These are phyloP conservation scores for Irpex sp. DNA, from an alignment of 1,284 basidiomycete genomes.

Conservation along the genomic window DNA sequence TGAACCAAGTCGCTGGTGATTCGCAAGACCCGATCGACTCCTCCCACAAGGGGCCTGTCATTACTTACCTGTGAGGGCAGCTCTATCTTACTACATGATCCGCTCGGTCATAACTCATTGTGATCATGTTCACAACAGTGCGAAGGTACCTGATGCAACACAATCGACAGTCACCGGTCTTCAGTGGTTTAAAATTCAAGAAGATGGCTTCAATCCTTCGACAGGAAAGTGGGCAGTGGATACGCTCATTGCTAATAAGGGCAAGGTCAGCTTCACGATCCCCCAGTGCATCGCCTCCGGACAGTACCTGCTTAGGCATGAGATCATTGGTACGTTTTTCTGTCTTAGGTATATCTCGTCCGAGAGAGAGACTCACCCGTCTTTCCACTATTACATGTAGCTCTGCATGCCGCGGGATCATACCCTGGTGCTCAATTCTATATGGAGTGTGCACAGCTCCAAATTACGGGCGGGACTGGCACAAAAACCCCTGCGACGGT, in stretches of 20 bases:
- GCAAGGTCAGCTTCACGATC: conserved; percentile 60
- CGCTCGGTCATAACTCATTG: neutral
- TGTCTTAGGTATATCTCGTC: no score
- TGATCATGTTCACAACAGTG: conserved; percentile 35
- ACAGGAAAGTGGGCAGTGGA: conserved; percentile 55
- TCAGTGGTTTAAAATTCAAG: conserved; percentile 61
- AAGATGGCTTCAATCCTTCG: conserved; percentile 48
- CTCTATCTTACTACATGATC: neutral
- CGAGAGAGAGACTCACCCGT: no score
- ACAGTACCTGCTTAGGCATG: conserved; percentile 60
- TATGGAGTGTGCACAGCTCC: conserved; percentile 60
- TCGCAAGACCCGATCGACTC: conserved; percentile 59
- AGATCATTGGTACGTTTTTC: conserved; percentile 55
- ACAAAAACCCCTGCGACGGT: conserved; percentile 51
- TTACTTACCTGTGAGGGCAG: conserved; percentile 58
- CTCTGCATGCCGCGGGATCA: conserved; percentile 47
- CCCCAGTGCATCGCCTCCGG: conserved; percentile 57
- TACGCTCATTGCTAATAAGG: conserved; percentile 59
- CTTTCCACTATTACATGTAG: no score
- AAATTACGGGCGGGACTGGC: conserved; percentile 56
- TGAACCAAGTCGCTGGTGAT: conserved; percentile 52
- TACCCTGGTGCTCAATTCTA: conserved; percentile 65
- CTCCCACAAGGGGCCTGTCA: conserved; percentile 60
- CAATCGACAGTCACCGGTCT: conserved; percentile 58
- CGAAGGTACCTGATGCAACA: conserved; percentile 51